A percentile compares a stretch with the other conserved stretches of the same genome.
Evolutionary conservation across 1,284 basidiomycete species (phyloP).

Genomic region (Fomitopsis palustris): DNA sequence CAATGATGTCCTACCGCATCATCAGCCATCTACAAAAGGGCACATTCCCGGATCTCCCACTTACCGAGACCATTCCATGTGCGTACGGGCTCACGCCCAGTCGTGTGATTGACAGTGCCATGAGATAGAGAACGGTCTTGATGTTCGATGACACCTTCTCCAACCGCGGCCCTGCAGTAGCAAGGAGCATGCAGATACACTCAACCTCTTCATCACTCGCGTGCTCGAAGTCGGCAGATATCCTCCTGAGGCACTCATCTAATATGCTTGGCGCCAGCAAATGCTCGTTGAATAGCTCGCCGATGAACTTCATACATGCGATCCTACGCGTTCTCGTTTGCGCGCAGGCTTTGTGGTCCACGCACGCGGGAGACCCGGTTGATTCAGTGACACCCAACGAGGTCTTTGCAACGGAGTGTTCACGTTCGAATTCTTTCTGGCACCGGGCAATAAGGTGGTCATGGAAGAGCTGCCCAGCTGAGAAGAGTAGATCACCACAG

Average conservation of each 20-base stretch:
- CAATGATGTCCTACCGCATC: too few relatives aligned
- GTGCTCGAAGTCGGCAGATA: slow-evolving; percentile 87
- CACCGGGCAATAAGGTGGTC: slow-evolving; percentile 68
- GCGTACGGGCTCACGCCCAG: slow-evolving; percentile 80
- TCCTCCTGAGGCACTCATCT: slow-evolving; percentile 93
- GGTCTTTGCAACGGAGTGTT: too few relatives aligned
- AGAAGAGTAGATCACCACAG: slow-evolving; percentile 77
- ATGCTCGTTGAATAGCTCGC: slow-evolving; percentile 95
- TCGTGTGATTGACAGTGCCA: slow-evolving; percentile 78
- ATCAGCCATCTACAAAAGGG: too few relatives aligned
- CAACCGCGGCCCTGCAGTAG: slow-evolving; percentile 82
- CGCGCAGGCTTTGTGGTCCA: slow-evolving; percentile 94
- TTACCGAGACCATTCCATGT: slow-evolving; percentile 91
- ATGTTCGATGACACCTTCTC: slow-evolving; percentile 87
- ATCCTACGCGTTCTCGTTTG: slow-evolving; percentile 96
- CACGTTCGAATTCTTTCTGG: slow-evolving; percentile 86
- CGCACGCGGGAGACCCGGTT: slow-evolving; percentile 72
- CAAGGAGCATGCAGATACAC: slow-evolving; percentile 88
- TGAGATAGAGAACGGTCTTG: slow-evolving; percentile 90
- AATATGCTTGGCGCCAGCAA: slow-evolving; percentile 54
- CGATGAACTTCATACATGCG: slow-evolving; percentile 96
- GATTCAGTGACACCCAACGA: too few relatives aligned
- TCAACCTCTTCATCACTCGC: slow-evolving; percentile 98
- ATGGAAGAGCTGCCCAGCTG: slow-evolving; percentile 87
- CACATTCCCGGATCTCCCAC: too few relatives aligned